Evolutionary conservation across 1,284 basidiomycete species (phyloP).

Genomic region (Naganishia albida): DNA sequence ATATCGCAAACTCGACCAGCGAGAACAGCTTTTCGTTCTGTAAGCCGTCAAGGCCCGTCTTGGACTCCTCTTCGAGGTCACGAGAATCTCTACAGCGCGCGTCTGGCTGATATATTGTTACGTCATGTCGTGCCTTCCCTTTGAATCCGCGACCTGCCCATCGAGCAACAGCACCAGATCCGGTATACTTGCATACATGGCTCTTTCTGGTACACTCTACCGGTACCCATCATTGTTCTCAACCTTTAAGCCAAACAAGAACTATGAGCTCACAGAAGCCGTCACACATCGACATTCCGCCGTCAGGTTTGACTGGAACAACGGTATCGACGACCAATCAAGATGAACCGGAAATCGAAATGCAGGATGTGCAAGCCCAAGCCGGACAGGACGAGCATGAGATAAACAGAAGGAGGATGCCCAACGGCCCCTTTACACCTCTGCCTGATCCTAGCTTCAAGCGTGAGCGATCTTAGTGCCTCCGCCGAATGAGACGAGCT

Average conservation of each 20-base stretch:
- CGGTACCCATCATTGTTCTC: background rate
- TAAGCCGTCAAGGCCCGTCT: too few species aligned
- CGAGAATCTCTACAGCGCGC: too few species aligned
- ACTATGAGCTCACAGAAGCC: conserved; percentile 21
- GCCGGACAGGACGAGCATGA: conserved; percentile 12
- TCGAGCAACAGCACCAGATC: too few species aligned
- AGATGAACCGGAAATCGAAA: conserved; percentile 3
- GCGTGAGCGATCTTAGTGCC: conserved; percentile 1
- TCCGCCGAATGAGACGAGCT: background rate
- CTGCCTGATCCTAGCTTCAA: conserved; percentile 18
- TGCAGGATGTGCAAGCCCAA: background rate
- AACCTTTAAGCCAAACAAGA: background rate
- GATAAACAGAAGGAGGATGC: conserved; percentile 4
- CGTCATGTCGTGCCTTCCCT: too few species aligned
- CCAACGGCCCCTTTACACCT: conserved; percentile 21
- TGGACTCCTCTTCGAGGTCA: too few species aligned
- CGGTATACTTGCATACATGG: background rate
- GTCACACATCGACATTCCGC: conserved; percentile 30
- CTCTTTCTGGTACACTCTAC: too few species aligned
- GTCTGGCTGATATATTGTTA: too few species aligned
- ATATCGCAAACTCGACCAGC: too few species aligned
- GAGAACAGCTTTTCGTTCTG: too few species aligned
- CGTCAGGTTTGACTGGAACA: conserved; percentile 19
- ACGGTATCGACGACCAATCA: background rate
- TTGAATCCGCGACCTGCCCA: too few species aligned